Evolutionary conservation across 768 basidiomycete species (phyloP), one percentile per base, ranked within the genome.

Genomic region (Leccinum olivaceopallidum): DNA sequence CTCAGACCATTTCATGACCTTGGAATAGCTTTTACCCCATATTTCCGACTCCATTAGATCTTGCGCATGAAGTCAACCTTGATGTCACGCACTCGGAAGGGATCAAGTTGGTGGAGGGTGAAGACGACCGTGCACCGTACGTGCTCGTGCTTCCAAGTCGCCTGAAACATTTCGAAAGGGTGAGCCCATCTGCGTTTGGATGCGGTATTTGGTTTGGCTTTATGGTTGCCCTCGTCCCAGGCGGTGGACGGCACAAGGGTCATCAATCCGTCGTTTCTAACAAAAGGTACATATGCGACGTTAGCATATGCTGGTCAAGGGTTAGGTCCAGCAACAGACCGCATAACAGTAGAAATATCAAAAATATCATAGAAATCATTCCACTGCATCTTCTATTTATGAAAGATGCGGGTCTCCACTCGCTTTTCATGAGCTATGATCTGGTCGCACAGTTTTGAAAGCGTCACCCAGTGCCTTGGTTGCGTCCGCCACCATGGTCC

Each of bases 161-260:
- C 54, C 78, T 98, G 56, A 95, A 92, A 74, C 89, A 95, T 20
- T 98, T 98, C 71, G 81, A 85, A 18, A 96, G 94, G 83, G 95
- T 93, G 24, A 44, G 79, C 3, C 6, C 65, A 65, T 49, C 49
- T 26, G 14, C 5, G 13, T 36, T 28, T 2, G 22, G 30, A 12
- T 16, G 34, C 18, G n/a, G 16, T 39, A 37, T 16, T 20, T 14
- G 36, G 24, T 18, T 13, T n/a, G 16, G 24, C 22, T 24, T 48
- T n/a, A 56, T 18, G 5, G 24, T 63, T 39, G 61, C 53, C 7
- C 7, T 42, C 32, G 24, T 8, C 50, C 14, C 63, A 97, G 95
- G 79, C 83, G 55, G 86, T 97, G 36, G 88, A 94, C 68, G 81
- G 82, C 10, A 91, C 90, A 2, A 78, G 82, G 4, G 83, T 89